These are phyloP conservation scores for Borealophlyctis nickersoniae DNA, from an alignment of 192 early-diverging fungal species.

Conservation along the genomic window DNA sequence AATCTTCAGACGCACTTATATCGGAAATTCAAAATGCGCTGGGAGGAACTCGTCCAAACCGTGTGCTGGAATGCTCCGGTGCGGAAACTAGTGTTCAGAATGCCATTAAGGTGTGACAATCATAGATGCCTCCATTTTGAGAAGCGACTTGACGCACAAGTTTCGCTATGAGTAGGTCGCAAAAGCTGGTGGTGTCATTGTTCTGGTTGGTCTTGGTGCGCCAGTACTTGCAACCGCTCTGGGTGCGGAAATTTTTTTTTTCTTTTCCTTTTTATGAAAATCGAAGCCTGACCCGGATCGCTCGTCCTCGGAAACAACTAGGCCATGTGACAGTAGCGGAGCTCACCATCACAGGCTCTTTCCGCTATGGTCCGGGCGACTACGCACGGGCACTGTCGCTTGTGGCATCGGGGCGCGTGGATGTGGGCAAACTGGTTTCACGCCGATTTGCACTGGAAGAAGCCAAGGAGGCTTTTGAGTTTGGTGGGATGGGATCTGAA, in stretches of 20 bases:
- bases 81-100: not conserved
- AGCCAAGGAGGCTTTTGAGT: not conserved
- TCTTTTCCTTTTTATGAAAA: too few relatives aligned
- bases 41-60: not conserved
- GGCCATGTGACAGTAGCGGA: not conserved
- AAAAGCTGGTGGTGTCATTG: not conserved
- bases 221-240: not conserved
- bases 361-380: not conserved
- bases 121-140: too few relatives aligned
- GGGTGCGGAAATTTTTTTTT: too few relatives aligned
- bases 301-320: too few relatives aligned
- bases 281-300: too few relatives aligned
- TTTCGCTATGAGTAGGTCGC: not conserved
- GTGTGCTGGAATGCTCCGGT: not conserved
- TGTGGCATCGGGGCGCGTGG: not conserved
- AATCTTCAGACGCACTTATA: not conserved
- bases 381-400: not conserved
- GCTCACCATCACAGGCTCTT: not conserved
- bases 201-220: not conserved
- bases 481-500: not conserved
- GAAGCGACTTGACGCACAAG: too few relatives aligned
- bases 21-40: not conserved
- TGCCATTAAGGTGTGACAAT: too few relatives aligned
- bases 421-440: not conserved
- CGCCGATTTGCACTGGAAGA: not conserved